Base-by-base conservation (phyloP, 192 early-diverging fungal species). In the Podochytrium sp. region DNA sequence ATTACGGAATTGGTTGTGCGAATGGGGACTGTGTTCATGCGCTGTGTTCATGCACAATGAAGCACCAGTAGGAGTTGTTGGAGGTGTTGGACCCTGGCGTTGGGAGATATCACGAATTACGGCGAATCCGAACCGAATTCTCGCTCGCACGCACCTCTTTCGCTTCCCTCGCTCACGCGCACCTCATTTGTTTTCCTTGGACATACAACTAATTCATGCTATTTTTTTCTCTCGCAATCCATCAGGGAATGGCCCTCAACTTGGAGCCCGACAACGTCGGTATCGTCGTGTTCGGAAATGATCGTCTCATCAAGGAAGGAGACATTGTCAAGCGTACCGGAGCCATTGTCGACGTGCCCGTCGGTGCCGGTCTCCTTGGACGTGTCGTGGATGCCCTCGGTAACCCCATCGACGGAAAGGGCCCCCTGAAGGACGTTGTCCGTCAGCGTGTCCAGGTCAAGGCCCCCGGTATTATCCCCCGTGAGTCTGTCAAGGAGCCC, bases 201-300 rank as follows among this genome's bases (percentile, higher is more conserved):
- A n/a, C n/a, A n/a, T n/a, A n/a, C n/a, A n/a, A n/a, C n/a, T n/a
- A n/a, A n/a, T n/a, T n/a, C n/a, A n/a, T n/a, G n/a, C n/a, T n/a
- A n/a, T n/a, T n/a, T n/a, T n/a, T n/a, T n/a, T n/a, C n/a, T n/a
- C n/a, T n/a, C n/a, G n/a, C n/a, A n/a, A n/a, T n/a, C n/a, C 41
- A 2, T 25, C 75, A 98, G 96, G 97, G 97, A 81, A 96, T 97
- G 95, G 96, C 97, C 60, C 92, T 99, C 75, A 99, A 99, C 90
- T 92, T 99, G 89, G 97, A 99, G 84, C 87, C 96, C 41, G 97
- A 99, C 88, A 98, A 99, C 85, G 97, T 99, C 84, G 97, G 97
- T 98, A 93, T 99, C 88, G 97, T 99, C 87, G 95, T 99, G 38
- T 97, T 99, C 81, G 96, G 96, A 92, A 99, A 98, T 91, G 97